Evolutionary conservation across 768 basidiomycete genomes (phyloP).

Genomic region (Naematelia aurantialba): DNA sequence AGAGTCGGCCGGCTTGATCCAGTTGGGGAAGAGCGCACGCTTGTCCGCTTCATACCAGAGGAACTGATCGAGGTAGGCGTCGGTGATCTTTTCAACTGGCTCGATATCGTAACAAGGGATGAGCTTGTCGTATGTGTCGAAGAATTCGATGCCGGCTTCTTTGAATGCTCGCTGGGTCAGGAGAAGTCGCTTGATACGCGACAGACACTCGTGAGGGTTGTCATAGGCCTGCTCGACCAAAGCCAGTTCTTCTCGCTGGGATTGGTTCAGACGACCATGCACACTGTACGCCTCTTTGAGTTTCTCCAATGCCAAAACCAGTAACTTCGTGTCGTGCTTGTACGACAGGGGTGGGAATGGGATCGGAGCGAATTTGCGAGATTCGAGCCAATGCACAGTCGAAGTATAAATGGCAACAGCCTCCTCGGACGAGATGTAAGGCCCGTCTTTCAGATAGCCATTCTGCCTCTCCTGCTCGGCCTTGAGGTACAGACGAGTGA

Average conservation of each 20-base stretch:
- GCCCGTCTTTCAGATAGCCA: constrained; percentile 97
- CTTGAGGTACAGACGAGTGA: constrained; percentile 95
- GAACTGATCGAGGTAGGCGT: constrained; percentile 98
- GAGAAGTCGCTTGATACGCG: constrained; percentile 93
- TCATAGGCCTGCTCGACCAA: constrained; percentile 99
- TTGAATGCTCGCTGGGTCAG: constrained; percentile 98
- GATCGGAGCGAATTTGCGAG: constrained; percentile 92
- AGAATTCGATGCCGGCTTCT: constrained; percentile 89
- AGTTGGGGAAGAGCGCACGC: constrained; percentile 83
- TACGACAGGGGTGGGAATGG: constrained; percentile 99
- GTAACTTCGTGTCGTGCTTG: constrained; percentile 97
- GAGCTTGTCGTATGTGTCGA: constrained; percentile 95
- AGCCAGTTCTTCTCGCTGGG: constrained; percentile 94
- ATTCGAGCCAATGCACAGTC: constrained; percentile 98
- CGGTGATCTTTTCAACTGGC: constrained; percentile 99
- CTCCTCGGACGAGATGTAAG: constrained; percentile 97
- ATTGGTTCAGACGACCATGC: constrained; percentile 95
- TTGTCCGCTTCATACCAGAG: constrained; percentile 99
- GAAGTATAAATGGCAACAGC: constrained; percentile 98
- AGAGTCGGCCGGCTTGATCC: constrained; percentile 98
- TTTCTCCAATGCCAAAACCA: constrained; percentile 95
- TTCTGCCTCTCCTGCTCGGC: constrained; percentile 99
- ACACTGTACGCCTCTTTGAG: constrained; percentile 98
- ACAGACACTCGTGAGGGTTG: constrained; percentile 98
- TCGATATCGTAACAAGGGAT: constrained; percentile 96